Percentiles rank a stretch among this genome's conserved stretches.
These are phyloP conservation scores for Sphaerulina musiva DNA, from an alignment of 2,329 filamentous ascomycete genomes.

Conservation along the genomic window DNA sequence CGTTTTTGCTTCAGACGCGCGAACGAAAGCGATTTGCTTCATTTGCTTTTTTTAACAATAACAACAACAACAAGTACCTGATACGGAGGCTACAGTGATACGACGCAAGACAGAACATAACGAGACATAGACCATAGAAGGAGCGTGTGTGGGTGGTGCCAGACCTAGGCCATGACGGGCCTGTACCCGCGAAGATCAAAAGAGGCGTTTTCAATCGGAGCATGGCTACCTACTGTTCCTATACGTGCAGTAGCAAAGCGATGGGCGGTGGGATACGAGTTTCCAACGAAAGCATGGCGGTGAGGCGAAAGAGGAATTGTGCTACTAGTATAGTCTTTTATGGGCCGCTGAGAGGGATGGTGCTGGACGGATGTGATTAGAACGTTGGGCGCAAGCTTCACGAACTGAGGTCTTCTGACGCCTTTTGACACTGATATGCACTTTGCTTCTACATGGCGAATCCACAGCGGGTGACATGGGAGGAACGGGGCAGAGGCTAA, in stretches of 20 bases:
- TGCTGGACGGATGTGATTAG: neutral
- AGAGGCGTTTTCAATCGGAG: slow-evolving; percentile 2
- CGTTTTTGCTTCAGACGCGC: slow-evolving; percentile 5
- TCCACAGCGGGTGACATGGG: neutral
- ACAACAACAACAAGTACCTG: neutral
- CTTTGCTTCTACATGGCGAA: neutral
- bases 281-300: slow-evolving; percentile 3
- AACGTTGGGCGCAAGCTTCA: neutral
- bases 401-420: neutral
- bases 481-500: neutral
- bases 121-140: slow-evolving; percentile 12
- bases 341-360: neutral
- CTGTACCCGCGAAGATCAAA: slow-evolving; percentile 3
- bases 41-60: slow-evolving; percentile 6
- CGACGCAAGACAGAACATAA: slow-evolving; percentile 12
- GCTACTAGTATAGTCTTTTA: neutral
- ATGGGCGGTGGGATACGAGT: slow-evolving; percentile 4
- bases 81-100: slow-evolving; percentile 9
- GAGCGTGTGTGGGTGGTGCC: slow-evolving; percentile 1
- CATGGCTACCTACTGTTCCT: neutral
- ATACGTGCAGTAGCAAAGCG: neutral
- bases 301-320: neutral
- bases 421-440: neutral
- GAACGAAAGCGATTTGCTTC: slow-evolving; percentile 7
- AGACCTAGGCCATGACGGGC: neutral